phyloP scores from a whole-genome alignment of 2,329 filamentous ascomycete genomes.

The Plenodomus biglobosus region DNA sequence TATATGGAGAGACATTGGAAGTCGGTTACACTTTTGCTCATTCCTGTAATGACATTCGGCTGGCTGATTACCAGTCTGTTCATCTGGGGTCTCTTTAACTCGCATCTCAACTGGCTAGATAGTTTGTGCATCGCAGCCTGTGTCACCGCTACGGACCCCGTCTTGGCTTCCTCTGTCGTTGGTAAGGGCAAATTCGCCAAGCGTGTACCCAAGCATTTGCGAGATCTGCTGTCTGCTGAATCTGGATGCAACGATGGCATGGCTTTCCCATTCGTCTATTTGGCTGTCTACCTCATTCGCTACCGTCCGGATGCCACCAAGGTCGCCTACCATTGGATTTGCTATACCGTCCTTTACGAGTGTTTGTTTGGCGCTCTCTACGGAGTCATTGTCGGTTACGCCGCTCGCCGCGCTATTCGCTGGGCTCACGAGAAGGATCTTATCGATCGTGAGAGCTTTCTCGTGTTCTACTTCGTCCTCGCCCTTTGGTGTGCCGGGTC shows the following conservation, averaged over 20 bases:
- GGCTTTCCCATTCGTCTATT: conserved; percentile 97
- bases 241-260: conserved; percentile 99
- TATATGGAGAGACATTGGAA: conserved; percentile 99
- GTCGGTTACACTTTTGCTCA: conserved; percentile 81
- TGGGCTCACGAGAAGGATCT: conserved; percentile 79
- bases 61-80: conserved; percentile 93
- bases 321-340: conserved; percentile 84
- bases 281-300: conserved; percentile 84
- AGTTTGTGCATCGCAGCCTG: conserved; percentile 85
- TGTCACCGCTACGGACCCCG: conserved; percentile 95
- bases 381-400: conserved; percentile 84
- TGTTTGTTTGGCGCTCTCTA: conserved; percentile 90
- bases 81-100: conserved; percentile 84
- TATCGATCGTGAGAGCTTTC: conserved; percentile 94
- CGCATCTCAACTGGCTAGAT: conserved; percentile 81
- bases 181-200: conserved; percentile 99
- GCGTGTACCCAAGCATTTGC: conserved; percentile 93
- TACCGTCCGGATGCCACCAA: conserved; percentile 69
- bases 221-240: conserved; percentile 92
- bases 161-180: conserved; percentile 94
- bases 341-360: conserved; percentile 89
- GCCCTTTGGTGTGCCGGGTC: conserved; percentile 95
- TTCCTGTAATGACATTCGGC: conserved; percentile 97
- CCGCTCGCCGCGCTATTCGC: conserved; percentile 87
- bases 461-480: conserved; percentile 97